phyloP scores from a whole-genome alignment of 495 filamentous ascomycete species.

The Ramalina peruviana region DNA sequence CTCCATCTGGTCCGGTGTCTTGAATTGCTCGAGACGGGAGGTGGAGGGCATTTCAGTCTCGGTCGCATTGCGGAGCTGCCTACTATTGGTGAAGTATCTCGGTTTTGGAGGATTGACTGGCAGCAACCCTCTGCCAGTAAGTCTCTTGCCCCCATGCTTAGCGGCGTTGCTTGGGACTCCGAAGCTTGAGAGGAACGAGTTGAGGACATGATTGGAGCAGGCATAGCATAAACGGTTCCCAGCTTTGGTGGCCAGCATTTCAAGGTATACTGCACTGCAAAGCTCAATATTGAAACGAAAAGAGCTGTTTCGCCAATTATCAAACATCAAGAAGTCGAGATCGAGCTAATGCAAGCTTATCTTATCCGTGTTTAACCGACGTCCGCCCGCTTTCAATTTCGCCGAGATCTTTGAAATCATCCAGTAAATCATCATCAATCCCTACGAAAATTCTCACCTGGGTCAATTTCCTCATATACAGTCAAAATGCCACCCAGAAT shows the following conservation, averaged over 20 bases:
- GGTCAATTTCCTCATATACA: not conserved
- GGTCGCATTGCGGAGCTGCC: not conserved
- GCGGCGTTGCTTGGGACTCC: conserved; percentile 4
- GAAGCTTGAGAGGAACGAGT: conserved; percentile 1
- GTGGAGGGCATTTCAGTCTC: not conserved
- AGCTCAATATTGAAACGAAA: too few species aligned
- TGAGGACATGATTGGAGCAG: conserved; percentile 6
- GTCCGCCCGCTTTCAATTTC: too few species aligned
- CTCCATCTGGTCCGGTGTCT: conserved; percentile 28
- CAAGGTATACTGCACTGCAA: too few species aligned
- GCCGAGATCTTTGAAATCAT: too few species aligned
- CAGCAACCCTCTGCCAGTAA: not conserved
- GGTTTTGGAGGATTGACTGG: not conserved
- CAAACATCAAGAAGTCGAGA: too few species aligned
- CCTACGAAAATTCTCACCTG: not conserved
- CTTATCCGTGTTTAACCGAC: too few species aligned
- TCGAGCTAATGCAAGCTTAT: too few species aligned
- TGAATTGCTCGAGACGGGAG: not conserved
- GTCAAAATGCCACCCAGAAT: conserved; percentile 20
- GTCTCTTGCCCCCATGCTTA: not conserved
- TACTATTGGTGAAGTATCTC: not conserved
- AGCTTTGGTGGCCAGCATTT: not conserved
- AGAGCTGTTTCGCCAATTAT: too few species aligned
- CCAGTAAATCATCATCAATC: not conserved
- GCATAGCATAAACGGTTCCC: conserved; percentile 7